Evolutionary conservation across 352 stramenopile genomes (phyloP), one percentile per base, ranked within the genome.

Genomic region (Globisporangium sylvaticum): DNA sequence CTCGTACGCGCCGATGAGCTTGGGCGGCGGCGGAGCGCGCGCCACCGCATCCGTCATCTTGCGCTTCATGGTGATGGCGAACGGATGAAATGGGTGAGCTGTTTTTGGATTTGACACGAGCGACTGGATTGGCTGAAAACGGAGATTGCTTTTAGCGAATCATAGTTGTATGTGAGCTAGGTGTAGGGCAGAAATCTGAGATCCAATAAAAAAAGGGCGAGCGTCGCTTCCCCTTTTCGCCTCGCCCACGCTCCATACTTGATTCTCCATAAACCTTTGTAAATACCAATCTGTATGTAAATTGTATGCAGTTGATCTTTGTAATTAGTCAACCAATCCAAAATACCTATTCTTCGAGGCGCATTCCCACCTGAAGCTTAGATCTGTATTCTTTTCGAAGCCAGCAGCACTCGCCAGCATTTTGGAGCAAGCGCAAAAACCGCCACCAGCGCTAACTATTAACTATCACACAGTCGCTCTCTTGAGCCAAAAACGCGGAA

Each of bases 1-100:
- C 62, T 92, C 85, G 67, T 91, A 95, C 31, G 62, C 73, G 58
- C 84, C 87, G 46, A 91, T 76, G 54, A 72, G 76, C 72, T 91
- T 91, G 34, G 62, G 57, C 62, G 39, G 44, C 18, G 46, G 53
- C 27, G 27, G 18, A 32, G 29, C 57, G 32, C 53, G 52, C 64
- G 73, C 77, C 76, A 60, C 66, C 61, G 71, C 75, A 75, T 58
- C 66, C 31, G 44, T 25, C 54, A 63, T 53, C 53, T 66, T 65
- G 42, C 57, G 57, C 50, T 67, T 74, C 62, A 71, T 66, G 12
- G 8, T 60, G 46, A 60, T 9, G 20, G 46, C 46, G 18, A 25
- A 54, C 14, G 37, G 14, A 44, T 44, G 37, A 34, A 34, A 50
- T 22, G 10, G 25, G 9, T 52, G 42, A 22, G 4, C n/a, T 72